A percentile compares a stretch with the other conserved stretches of the same genome.
phyloP scores from a whole-genome alignment of 495 filamentous ascomycete genomes.

The Xylaria curta region DNA sequence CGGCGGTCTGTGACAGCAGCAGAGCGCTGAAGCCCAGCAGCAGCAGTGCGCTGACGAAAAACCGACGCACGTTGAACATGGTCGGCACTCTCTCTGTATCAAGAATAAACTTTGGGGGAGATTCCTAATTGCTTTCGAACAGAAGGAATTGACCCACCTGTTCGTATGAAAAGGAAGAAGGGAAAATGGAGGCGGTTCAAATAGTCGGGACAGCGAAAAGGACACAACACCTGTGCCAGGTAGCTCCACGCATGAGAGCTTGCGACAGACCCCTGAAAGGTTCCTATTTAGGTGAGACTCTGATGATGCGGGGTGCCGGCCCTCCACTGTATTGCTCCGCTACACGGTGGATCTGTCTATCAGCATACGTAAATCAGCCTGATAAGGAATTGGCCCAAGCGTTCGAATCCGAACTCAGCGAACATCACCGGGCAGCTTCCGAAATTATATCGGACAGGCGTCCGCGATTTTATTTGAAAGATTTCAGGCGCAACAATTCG shows the following conservation, averaged over 20 bases:
- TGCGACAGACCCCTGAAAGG: slow-evolving; percentile 25
- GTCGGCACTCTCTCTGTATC: slow-evolving; percentile 7
- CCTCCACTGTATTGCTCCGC: slow-evolving; percentile 4
- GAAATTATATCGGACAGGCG: slow-evolving; percentile 5
- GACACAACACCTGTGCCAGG: slow-evolving; percentile 22
- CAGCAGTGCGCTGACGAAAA: slow-evolving; percentile 72
- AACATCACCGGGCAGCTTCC: slow-evolving; percentile 6
- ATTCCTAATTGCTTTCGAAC: slow-evolving; percentile 16
- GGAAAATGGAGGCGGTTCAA: slow-evolving; percentile 3
- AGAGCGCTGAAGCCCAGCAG: slow-evolving; percentile 75
- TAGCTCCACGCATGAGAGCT: slow-evolving; percentile 19
- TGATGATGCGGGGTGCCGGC: slow-evolving; percentile 21
- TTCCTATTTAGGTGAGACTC: not conserved
- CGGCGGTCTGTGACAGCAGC: slow-evolving; percentile 72
- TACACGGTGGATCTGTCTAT: not conserved
- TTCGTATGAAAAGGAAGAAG: slow-evolving; percentile 16
- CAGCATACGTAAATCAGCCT: slow-evolving; percentile 21
- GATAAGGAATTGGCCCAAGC: slow-evolving; percentile 23
- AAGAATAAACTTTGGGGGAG: not conserved
- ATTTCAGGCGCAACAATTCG: slow-evolving; percentile 3
- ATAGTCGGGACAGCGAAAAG: slow-evolving; percentile 19
- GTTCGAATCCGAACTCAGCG: not conserved
- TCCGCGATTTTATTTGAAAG: not conserved
- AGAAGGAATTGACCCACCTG: slow-evolving; percentile 19
- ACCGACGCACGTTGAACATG: slow-evolving; percentile 64